phyloP scores from a whole-genome alignment of 257 asterid genomes.

The Solanum chmielewskii region DNA sequence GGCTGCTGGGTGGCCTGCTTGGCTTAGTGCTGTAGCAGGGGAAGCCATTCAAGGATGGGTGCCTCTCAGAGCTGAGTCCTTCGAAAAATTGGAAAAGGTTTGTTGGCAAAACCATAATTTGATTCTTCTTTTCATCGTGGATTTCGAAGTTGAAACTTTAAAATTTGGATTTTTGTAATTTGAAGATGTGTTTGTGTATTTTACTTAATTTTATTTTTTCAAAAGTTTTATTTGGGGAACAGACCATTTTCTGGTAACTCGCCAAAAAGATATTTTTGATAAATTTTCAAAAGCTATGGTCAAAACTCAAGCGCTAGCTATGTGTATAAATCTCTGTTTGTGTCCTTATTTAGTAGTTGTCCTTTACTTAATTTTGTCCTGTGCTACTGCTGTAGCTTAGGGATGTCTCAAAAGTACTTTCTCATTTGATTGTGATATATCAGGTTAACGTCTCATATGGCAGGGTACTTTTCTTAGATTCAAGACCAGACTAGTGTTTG shows the following conservation, averaged over 20 bases:
- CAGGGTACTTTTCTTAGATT: not conserved
- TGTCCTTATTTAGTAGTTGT: not conserved
- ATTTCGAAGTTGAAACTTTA: not conserved
- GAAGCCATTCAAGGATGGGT: slow-evolving; percentile 64
- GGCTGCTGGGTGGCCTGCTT: slow-evolving; percentile 71
- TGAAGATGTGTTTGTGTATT: not conserved
- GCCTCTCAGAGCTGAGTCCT: slow-evolving; percentile 43
- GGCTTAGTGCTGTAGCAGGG: slow-evolving; percentile 59
- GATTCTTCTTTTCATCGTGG: not conserved
- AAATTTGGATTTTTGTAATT: not conserved
- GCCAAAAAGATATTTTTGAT: not conserved
- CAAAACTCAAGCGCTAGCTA: not conserved
- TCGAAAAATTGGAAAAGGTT: slow-evolving; percentile 50
- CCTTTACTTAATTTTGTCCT: not conserved
- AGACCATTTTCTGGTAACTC: not conserved
- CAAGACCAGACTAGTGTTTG: not conserved
- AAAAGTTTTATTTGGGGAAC: not conserved
- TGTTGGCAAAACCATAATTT: not conserved
- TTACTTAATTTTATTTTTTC: not conserved
- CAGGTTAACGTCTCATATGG: not conserved
- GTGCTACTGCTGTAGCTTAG: not conserved
- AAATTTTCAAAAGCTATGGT: not conserved
- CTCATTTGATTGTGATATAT: not conserved
- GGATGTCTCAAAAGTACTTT: not conserved
- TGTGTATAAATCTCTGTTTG: not conserved